A percentile compares a stretch with the other conserved stretches of the same genome.
Evolutionary conservation across 2,329 filamentous ascomycete genomes (phyloP).

Genomic region (Chaetoscypha palmicola): DNA sequence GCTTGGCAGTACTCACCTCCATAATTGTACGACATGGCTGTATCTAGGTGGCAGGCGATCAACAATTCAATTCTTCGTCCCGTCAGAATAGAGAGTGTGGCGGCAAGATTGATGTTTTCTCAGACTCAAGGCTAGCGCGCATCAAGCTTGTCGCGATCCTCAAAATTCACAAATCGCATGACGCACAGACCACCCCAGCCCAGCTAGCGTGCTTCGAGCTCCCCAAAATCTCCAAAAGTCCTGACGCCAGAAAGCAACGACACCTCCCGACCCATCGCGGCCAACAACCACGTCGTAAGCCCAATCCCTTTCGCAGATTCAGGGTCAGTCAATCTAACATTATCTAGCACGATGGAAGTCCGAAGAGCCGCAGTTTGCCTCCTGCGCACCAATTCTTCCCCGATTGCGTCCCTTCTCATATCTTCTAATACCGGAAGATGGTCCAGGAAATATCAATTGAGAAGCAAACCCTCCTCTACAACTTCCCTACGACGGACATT

Average conservation of each 20-base stretch:
- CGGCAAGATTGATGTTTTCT: neutral
- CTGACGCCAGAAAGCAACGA: slow-evolving; percentile 15
- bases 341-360: slow-evolving; percentile 29
- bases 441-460: slow-evolving; percentile 12
- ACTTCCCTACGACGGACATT: slow-evolving; percentile 9
- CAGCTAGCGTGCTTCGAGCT: neutral
- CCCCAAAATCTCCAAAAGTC: slow-evolving; percentile 2
- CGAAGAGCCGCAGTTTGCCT: slow-evolving; percentile 29
- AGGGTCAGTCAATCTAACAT: slow-evolving; percentile 8
- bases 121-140: slow-evolving; percentile 1
- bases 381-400: slow-evolving; percentile 26
- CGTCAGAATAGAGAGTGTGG: too few species aligned
- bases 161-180: slow-evolving; percentile 8
- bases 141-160: neutral
- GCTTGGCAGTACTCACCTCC: slow-evolving; percentile 24
- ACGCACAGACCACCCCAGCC: neutral
- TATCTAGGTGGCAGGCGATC: too few species aligned
- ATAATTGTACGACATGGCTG: slow-evolving; percentile 31
- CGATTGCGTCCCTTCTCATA: slow-evolving; percentile 24
- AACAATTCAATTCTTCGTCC: too few species aligned
- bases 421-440: slow-evolving; percentile 22
- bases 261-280: slow-evolving; percentile 9
- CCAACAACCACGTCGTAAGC: slow-evolving; percentile 17
- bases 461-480: slow-evolving; percentile 6
- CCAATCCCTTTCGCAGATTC: slow-evolving; percentile 9